A percentile compares a stretch with the other conserved stretches of the same genome.
Evolutionary conservation across 495 filamentous ascomycete genomes (phyloP).

Genomic region (Amniculicola lignicola): DNA sequence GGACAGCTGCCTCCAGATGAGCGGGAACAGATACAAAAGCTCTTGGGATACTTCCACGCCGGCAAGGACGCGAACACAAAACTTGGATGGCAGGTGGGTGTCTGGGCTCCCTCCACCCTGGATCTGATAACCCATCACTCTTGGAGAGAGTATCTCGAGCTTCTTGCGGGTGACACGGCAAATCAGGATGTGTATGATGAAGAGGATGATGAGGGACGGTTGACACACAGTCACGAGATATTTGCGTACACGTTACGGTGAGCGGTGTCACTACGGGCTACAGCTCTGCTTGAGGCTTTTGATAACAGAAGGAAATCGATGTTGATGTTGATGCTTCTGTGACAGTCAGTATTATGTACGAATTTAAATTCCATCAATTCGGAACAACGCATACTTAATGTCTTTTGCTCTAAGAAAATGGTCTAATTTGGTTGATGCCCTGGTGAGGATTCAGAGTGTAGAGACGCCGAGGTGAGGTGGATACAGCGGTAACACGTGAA

Average conservation of each 20-base stretch:
- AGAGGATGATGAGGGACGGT: constrained; percentile 25
- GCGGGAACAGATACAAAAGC: constrained; percentile 8
- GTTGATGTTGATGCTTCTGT: too few relatives aligned
- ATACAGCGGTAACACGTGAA: too few relatives aligned
- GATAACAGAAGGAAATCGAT: too few relatives aligned
- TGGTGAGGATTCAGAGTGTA: too few relatives aligned
- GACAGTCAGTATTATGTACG: too few relatives aligned
- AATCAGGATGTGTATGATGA: constrained; percentile 28
- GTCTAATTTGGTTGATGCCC: too few relatives aligned
- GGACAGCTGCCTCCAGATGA: constrained; percentile 6
- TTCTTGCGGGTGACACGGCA: constrained; percentile 19
- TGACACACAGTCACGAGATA: constrained; percentile 28
- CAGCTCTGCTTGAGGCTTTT: too few relatives aligned
- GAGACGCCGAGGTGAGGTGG: too few relatives aligned
- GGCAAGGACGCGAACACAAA: constrained; percentile 3
- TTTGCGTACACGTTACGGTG: constrained; percentile 26
- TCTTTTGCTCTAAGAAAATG: too few relatives aligned
- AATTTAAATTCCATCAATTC: too few relatives aligned
- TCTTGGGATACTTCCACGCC: constrained; percentile 15
- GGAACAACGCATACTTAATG: too few relatives aligned
- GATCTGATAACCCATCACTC: constrained; percentile 4
- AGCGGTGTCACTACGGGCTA: background rate
- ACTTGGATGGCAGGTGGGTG: constrained; percentile 19
- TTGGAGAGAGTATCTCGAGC: constrained; percentile 27
- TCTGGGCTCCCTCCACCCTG: constrained; percentile 15